These are phyloP conservation scores for Dillenia turbinata DNA, from an alignment of 164 flowering plant species.

Conservation along the genomic window DNA sequence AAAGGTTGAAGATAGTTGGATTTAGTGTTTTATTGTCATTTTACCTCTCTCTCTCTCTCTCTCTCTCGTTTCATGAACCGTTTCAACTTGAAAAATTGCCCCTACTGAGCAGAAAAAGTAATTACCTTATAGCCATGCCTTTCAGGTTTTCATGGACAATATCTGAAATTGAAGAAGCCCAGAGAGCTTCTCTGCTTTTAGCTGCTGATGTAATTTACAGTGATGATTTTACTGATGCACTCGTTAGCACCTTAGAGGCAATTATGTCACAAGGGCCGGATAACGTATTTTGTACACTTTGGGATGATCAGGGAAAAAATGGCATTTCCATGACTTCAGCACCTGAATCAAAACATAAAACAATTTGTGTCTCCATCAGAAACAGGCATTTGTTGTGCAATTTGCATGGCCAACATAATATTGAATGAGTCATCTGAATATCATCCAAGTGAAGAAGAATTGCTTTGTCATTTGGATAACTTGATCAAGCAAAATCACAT, in stretches of 20 bases:
- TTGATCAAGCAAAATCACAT: no score
- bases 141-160: conserved; percentile 47
- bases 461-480: no score
- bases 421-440: no score
- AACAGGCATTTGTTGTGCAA: no score
- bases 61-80: not conserved
- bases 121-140: not conserved
- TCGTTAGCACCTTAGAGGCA: conserved; percentile 50
- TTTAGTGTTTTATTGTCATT: not conserved
- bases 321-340: no score
- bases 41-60: not conserved
- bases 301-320: not conserved
- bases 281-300: conserved; percentile 41
- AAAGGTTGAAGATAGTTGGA: conserved; percentile 28
- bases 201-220: conserved; percentile 97
- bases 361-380: no score
- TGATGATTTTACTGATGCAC: conserved; percentile 74
- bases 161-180: conserved; percentile 57
- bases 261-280: conserved; percentile 56
- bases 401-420: no score
- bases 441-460: no score
- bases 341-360: no score
- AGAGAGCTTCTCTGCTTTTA: conserved; percentile 62
- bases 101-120: no score
- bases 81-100: not conserved